These are phyloP conservation scores for Talaromyces sp. DNA, from an alignment of 2,329 filamentous ascomycete species.

Conservation along the genomic window DNA sequence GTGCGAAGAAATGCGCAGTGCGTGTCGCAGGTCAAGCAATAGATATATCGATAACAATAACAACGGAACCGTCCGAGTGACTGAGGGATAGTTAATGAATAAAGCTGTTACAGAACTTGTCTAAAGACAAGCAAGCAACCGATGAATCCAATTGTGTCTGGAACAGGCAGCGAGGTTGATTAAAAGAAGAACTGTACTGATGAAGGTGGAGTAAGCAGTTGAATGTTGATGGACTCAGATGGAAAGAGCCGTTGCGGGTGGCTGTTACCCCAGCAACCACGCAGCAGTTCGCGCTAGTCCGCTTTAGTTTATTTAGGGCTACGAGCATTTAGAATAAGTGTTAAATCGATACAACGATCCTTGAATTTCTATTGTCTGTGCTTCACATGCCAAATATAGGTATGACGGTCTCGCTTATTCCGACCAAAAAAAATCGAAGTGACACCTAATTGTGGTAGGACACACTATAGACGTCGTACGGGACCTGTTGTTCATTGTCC, in stretches of 20 bases:
- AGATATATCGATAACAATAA: neutral
- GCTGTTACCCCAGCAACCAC: constrained; percentile 8
- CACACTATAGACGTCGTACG: constrained; percentile 13
- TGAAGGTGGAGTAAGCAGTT: neutral
- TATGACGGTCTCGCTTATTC: neutral
- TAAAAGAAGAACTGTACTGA: neutral
- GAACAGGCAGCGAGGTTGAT: neutral
- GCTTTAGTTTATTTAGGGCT: neutral
- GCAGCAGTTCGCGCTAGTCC: neutral
- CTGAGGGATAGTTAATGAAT: neutral
- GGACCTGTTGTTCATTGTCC: neutral
- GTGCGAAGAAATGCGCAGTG: neutral
- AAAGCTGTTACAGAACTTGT: neutral
- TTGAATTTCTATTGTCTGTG: neutral
- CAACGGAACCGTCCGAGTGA: too few species aligned
- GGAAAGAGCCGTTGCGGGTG: neutral
- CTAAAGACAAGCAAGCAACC: neutral
- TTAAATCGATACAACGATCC: neutral
- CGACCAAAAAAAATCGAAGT: neutral
- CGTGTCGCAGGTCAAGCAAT: neutral
- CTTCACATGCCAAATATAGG: neutral
- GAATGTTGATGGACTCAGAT: constrained; percentile 9
- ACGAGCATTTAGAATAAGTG: neutral
- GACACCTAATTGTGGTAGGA: constrained; percentile 10
- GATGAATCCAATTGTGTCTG: neutral